Conservation (phyloP, 2,329 filamentous ascomycete species). For the Emydomyces testavorans region DNA sequence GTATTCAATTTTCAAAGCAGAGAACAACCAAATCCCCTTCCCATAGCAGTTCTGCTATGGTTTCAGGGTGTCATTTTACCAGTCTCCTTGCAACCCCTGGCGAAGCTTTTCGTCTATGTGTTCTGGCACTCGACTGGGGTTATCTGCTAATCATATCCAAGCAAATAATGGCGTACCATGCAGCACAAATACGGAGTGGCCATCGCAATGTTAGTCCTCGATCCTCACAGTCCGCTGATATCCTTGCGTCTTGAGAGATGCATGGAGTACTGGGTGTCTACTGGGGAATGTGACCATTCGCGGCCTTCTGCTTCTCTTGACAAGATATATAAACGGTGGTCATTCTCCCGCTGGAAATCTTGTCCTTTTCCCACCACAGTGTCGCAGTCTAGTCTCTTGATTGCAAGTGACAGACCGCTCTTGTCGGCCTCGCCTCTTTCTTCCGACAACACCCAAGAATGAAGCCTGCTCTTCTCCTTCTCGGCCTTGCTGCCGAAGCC, state of each 20-base stretch:
- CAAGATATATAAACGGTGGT: slow-evolving; percentile 10
- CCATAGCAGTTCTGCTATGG: slow-evolving; percentile 8
- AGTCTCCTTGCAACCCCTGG: slow-evolving; percentile 1
- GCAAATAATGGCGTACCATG: slow-evolving; percentile 6
- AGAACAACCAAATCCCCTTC: background rate
- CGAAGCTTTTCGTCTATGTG: slow-evolving; percentile 3
- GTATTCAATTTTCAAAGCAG: slow-evolving; percentile 9
- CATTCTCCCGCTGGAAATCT: background rate
- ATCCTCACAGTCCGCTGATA: slow-evolving; percentile 7
- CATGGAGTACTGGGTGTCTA: slow-evolving; percentile 6
- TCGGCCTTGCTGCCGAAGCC: slow-evolving; percentile 10
- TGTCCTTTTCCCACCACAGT: slow-evolving; percentile 2
- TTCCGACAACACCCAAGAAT: background rate
- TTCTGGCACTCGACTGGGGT: slow-evolving; percentile 8
- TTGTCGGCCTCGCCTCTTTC: background rate
- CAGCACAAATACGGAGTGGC: background rate
- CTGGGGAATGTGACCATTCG: slow-evolving; percentile 3
- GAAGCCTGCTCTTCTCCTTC: slow-evolving; percentile 10
- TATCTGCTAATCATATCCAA: slow-evolving; percentile 4
- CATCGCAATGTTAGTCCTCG: slow-evolving; percentile 1
- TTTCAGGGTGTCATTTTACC: slow-evolving; percentile 9
- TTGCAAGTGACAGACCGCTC: slow-evolving; percentile 1
- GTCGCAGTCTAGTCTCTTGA: too few species aligned
- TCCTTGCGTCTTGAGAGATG: slow-evolving; percentile 9
- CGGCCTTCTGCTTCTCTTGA: background rate